phyloP scores from a whole-genome alignment of 75 land plant species.

The Pinus tabuliformis region DNA sequence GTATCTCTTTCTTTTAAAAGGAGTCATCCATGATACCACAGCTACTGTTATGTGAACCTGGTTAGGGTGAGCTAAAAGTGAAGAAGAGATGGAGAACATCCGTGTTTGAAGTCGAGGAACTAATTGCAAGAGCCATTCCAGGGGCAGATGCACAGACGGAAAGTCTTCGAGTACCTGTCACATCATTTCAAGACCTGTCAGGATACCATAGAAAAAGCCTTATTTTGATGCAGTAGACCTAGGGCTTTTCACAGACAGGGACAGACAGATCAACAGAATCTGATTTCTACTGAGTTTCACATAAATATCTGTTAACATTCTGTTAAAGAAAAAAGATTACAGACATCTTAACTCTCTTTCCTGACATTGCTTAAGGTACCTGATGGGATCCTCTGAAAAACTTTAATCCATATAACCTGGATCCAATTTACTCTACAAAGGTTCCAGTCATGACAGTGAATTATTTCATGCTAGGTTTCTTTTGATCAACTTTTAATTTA shows the following conservation, averaged over 20 bases:
- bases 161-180: slow-evolving; percentile 84
- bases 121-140: slow-evolving; percentile 93
- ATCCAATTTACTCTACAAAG: no score
- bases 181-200: background rate
- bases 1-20: slow-evolving; percentile 69
- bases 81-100: slow-evolving; percentile 89
- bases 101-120: slow-evolving; percentile 84
- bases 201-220: background rate
- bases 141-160: slow-evolving; percentile 84
- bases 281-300: no score
- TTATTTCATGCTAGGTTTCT: no score
- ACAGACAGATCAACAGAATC: no score
- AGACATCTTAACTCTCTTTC: no score
- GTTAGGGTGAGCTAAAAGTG: slow-evolving; percentile 69
- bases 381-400: no score
- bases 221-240: background rate
- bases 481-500: no score
- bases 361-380: no score
- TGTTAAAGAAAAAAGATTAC: no score
- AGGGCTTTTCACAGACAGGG: background rate
- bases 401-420: no score
- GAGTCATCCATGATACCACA: slow-evolving; percentile 81
- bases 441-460: no score
- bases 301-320: no score
- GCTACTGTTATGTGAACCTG: slow-evolving; percentile 88